Conservation (phyloP, 257 asterid species). For the Solanum tacnaense region DNA sequence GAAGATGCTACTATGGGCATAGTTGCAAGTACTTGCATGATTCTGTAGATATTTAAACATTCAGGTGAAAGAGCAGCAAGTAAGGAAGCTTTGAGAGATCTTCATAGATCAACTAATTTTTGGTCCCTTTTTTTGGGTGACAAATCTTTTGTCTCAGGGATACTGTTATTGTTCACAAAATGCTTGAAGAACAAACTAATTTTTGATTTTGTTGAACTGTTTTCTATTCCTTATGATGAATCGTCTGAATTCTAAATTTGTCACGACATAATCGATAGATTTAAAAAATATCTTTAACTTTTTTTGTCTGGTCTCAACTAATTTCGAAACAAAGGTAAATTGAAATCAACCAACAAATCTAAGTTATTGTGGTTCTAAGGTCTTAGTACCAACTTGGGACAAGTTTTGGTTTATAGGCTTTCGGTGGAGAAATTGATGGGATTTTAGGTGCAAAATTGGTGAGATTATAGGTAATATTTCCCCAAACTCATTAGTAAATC, state of each 20-base stretch:
- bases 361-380: neutral
- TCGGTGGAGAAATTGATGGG: neutral
- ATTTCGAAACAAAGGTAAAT: neutral
- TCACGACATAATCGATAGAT: neutral
- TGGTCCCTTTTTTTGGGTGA: neutral
- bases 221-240: neutral
- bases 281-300: neutral
- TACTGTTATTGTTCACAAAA: neutral
- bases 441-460: neutral
- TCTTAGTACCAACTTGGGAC: neutral
- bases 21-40: slow-evolving; percentile 48
- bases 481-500: neutral
- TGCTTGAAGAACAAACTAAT: neutral
- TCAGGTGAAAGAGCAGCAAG: neutral
- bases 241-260: neutral
- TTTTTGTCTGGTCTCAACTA: neutral
- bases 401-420: neutral
- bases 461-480: neutral
- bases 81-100: neutral
- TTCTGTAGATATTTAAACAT: neutral
- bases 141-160: neutral
- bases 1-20: slow-evolving; percentile 59
- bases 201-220: neutral
- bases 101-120: neutral
- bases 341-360: neutral